These are phyloP conservation scores for Phylloporus sp. DNA, from an alignment of 768 basidiomycete species.

Conservation along the genomic window DNA sequence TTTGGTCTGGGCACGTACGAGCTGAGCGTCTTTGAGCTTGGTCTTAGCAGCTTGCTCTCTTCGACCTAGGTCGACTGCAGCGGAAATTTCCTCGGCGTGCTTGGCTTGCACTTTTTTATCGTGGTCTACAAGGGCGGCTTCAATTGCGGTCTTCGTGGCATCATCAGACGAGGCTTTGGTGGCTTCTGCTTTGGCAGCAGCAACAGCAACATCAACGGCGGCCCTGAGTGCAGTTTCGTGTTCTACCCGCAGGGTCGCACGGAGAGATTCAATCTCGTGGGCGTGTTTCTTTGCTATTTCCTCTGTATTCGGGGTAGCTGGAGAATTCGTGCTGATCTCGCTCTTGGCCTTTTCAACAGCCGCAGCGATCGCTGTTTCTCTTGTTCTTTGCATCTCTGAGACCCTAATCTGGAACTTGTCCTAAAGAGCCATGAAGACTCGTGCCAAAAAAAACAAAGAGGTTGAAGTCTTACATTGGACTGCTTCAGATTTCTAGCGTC, in stretches of 20 bases:
- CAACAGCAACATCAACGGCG: constrained; percentile 47
- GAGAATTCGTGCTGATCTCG: constrained; percentile 34
- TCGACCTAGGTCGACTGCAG: constrained; percentile 67
- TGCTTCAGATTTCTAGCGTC: constrained; percentile 40
- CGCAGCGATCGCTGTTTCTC: constrained; percentile 49
- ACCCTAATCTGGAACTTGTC: constrained; percentile 61
- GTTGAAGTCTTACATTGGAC: constrained; percentile 24
- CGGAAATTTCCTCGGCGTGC: constrained; percentile 53
- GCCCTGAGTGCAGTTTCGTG: constrained; percentile 52
- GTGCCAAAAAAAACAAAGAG: background rate
- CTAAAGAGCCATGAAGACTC: constrained; percentile 32
- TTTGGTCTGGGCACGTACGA: constrained; percentile 55
- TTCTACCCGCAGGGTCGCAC: constrained; percentile 51
- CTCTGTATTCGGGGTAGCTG: constrained; percentile 26
- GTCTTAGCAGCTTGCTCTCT: constrained; percentile 57
- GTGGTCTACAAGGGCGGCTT: constrained; percentile 45
- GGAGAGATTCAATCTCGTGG: constrained; percentile 55
- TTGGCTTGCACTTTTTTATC: constrained; percentile 44
- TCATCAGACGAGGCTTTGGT: constrained; percentile 27
- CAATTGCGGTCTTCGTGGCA: constrained; percentile 44
- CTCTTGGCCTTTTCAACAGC: constrained; percentile 55
- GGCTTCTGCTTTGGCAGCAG: constrained; percentile 36
- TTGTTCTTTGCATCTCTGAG: constrained; percentile 48
- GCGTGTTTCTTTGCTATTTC: constrained; percentile 51
- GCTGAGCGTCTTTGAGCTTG: constrained; percentile 68